A percentile compares a stretch with the other conserved stretches of the same genome.
phyloP scores from a whole-genome alignment of 352 stramenopile species.

The Pseudoperonospora humuli region DNA sequence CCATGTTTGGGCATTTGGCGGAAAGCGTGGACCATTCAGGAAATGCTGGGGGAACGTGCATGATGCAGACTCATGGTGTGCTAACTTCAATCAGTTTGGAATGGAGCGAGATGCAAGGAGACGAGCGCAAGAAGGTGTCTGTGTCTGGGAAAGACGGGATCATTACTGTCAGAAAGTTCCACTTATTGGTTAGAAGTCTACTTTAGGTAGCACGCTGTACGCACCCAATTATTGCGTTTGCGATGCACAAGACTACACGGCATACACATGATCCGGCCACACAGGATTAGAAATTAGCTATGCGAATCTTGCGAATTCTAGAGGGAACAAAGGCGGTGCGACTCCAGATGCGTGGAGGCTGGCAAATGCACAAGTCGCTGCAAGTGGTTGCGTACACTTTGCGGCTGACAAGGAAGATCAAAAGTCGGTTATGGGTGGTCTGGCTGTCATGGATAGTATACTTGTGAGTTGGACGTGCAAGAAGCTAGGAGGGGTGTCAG shows the following conservation, averaged over 20 bases:
- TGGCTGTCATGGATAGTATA: neutral
- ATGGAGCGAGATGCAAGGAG: no score
- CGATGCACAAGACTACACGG: neutral
- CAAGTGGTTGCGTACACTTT: no score
- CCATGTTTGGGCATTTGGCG: constrained; percentile 47
- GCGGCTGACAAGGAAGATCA: neutral
- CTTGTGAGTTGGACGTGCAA: neutral
- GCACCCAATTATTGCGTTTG: neutral
- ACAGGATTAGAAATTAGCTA: neutral
- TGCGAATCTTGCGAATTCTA: neutral
- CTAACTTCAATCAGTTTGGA: no score
- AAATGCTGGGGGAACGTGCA: no score
- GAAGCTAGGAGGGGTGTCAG: neutral
- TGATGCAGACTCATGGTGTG: no score
- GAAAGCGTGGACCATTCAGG: no score
- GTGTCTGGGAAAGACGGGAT: no score
- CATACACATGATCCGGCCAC: neutral
- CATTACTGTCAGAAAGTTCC: neutral
- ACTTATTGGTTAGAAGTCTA: neutral
- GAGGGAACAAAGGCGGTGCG: neutral
- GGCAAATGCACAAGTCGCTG: no score
- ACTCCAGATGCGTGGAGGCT: no score
- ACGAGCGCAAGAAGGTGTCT: no score
- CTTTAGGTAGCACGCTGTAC: neutral
- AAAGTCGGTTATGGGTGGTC: neutral